Percentiles rank a stretch among this genome's conserved stretches.
These are phyloP conservation scores for Boehmeria nivea DNA, from an alignment of 306 rosid genomes.

Conservation along the genomic window DNA sequence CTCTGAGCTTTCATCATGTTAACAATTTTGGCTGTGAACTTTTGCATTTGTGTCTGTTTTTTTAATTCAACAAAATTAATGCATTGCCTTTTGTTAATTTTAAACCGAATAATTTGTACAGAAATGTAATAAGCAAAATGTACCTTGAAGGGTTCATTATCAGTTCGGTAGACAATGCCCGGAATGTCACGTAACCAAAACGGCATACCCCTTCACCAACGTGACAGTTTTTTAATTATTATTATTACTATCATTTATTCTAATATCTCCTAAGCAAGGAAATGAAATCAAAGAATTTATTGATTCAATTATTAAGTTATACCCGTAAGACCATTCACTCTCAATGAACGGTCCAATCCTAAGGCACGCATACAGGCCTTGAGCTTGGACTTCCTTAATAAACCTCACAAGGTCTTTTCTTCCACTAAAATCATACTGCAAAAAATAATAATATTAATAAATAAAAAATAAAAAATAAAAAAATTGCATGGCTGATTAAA, in stretches of 20 bases:
- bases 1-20: slow-evolving; percentile 62
- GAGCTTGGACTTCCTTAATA: slow-evolving; percentile 67
- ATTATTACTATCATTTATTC: neutral
- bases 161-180: slow-evolving; percentile 61
- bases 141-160: slow-evolving; percentile 80
- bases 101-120: neutral
- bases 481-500: neutral
- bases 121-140: neutral
- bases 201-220: slow-evolving; percentile 66
- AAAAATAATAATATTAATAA: slow-evolving; percentile 3
- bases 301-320: neutral
- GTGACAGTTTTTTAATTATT: neutral
- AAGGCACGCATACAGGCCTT: slow-evolving; percentile 64
- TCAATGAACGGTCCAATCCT: slow-evolving; percentile 91
- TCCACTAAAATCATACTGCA: slow-evolving; percentile 68
- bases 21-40: slow-evolving; percentile 60
- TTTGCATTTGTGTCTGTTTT: slow-evolving; percentile 69
- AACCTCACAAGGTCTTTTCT: slow-evolving; percentile 57
- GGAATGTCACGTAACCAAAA: slow-evolving; percentile 75
- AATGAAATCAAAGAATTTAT: neutral
- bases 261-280: too few species aligned
- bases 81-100: neutral
- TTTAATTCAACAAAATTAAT: neutral
- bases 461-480: too few species aligned
- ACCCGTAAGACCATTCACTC: slow-evolving; percentile 84